Percentiles rank a stretch among this genome's conserved stretches.
Evolutionary conservation across 768 basidiomycete genomes (phyloP).

Genomic region (Pisolithus marmoratus): DNA sequence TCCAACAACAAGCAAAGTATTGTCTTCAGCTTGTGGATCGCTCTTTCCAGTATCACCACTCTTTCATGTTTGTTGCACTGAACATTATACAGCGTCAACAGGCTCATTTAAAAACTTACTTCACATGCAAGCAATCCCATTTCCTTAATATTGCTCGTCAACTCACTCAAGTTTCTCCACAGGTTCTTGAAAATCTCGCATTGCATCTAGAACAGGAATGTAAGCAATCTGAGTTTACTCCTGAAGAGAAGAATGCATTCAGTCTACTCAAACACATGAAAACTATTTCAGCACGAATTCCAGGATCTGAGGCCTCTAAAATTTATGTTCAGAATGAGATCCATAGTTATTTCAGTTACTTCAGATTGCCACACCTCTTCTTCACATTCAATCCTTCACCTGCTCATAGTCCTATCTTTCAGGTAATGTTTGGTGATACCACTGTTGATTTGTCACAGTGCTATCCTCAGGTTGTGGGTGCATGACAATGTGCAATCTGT

Average conservation of each 20-base stretch:
- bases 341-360: slow-evolving; percentile 21
- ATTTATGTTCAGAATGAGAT: slow-evolving; percentile 19
- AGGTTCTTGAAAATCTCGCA: too few relatives aligned
- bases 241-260: slow-evolving; percentile 7
- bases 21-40: too few relatives aligned
- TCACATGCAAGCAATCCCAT: not conserved
- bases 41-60: too few relatives aligned
- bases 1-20: not conserved
- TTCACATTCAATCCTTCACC: slow-evolving; percentile 21
- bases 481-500: slow-evolving; percentile 12
- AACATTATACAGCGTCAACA: not conserved
- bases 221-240: too few relatives aligned
- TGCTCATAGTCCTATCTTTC: slow-evolving; percentile 25
- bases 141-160: not conserved
- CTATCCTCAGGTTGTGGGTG: slow-evolving; percentile 15
- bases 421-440: slow-evolving; percentile 23
- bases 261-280: slow-evolving; percentile 23
- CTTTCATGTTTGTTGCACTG: not conserved
- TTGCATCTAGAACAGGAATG: too few relatives aligned
- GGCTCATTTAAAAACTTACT: not conserved
- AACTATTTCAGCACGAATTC: slow-evolving; percentile 23
- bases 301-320: slow-evolving; percentile 28
- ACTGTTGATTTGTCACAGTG: not conserved
- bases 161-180: too few relatives aligned
- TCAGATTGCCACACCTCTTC: slow-evolving; percentile 23